These are phyloP conservation scores for Letharia lupina DNA, from an alignment of 495 filamentous ascomycete genomes.

Conservation along the genomic window DNA sequence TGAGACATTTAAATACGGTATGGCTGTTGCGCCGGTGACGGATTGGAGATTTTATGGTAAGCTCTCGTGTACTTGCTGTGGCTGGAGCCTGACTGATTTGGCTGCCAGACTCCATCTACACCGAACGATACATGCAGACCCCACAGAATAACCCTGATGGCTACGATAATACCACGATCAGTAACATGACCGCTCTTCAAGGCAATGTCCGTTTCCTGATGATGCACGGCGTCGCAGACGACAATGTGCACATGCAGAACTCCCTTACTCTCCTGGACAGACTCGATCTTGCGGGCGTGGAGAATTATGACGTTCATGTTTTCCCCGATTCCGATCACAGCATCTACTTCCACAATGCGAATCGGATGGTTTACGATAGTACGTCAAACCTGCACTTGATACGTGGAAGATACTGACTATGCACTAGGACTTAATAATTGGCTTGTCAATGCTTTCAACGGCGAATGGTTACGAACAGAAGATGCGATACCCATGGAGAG, in stretches of 20 bases:
- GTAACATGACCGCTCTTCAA: conserved; percentile 56
- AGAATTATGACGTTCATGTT: conserved; percentile 94
- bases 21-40: conserved; percentile 96
- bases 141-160: conserved; percentile 71
- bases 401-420: conserved; percentile 7
- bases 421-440: conserved; percentile 72
- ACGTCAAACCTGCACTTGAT: conserved; percentile 32
- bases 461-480: conserved; percentile 77
- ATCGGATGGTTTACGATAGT: conserved; percentile 92
- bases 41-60: conserved; percentile 87
- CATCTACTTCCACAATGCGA: conserved; percentile 91
- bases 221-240: conserved; percentile 91
- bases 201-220: conserved; percentile 78
- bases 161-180: conserved; percentile 68
- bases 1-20: conserved; percentile 85
- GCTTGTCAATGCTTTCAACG: conserved; percentile 96
- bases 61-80: neutral
- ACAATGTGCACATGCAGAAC: conserved; percentile 97
- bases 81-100: neutral
- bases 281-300: conserved; percentile 70
- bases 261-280: conserved; percentile 77
- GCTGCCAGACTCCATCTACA: conserved; percentile 75
- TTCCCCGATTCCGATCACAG: conserved; percentile 96
- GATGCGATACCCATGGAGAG: conserved; percentile 50
- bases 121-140: conserved; percentile 91